A percentile compares a stretch with the other conserved stretches of the same genome.
Conservation (phyloP, 139 green algal genomes). For the Pleodorina starrii region DNA sequence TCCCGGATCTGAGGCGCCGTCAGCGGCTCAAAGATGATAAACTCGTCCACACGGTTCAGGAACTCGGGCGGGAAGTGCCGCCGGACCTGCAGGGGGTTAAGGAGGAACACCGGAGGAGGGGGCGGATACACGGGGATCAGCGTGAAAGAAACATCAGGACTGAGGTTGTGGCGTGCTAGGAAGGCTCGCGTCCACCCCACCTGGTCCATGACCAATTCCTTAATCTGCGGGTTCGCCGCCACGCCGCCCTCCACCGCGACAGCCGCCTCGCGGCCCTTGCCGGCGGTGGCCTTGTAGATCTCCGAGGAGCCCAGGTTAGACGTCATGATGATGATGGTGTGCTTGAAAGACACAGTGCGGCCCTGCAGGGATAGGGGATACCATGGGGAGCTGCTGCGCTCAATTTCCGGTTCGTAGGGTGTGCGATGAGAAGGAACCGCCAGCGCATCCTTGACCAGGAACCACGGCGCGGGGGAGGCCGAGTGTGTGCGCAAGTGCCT, state of each 20-base stretch:
- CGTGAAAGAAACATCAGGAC: no score
- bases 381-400: no score
- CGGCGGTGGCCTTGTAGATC: slow-evolving; percentile 53
- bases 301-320: slow-evolving; percentile 90
- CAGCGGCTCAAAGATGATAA: slow-evolving; percentile 96
- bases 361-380: slow-evolving; percentile 75
- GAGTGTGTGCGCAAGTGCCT: no score
- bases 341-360: slow-evolving; percentile 94
- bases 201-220: slow-evolving; percentile 72
- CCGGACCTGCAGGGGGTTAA: slow-evolving; percentile 71
- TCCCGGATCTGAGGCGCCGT: slow-evolving; percentile 78
- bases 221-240: slow-evolving; percentile 40
- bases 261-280: not conserved
- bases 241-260: slow-evolving; percentile 5
- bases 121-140: not conserved
- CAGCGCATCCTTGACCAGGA: no score
- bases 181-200: slow-evolving; percentile 26
- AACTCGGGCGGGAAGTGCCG: slow-evolving; percentile 96
- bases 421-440: no score
- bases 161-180: no score
- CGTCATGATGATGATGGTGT: slow-evolving; percentile 97
- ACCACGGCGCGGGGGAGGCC: no score
- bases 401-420: no score
- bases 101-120: not conserved
- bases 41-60: slow-evolving; percentile 98